Evolutionary conservation across 345 rosid genomes (phyloP).

Genomic region (Eucalyptus pauciflora): DNA sequence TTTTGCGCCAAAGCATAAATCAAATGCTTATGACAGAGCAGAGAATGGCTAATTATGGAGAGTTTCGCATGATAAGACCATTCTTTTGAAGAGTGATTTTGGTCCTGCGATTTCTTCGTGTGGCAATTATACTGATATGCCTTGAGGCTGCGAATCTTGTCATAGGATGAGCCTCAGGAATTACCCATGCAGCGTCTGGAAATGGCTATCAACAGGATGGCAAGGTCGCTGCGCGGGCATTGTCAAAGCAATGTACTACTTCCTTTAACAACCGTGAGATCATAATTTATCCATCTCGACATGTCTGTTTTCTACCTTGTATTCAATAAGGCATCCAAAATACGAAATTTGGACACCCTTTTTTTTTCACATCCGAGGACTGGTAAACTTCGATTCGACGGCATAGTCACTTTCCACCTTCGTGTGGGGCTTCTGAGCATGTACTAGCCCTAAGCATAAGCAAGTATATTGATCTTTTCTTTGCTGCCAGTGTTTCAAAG

Average conservation of each 20-base stretch:
- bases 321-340: not conserved
- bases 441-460: not conserved
- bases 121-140: not conserved
- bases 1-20: slow-evolving; percentile 93
- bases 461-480: not conserved
- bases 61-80: not conserved
- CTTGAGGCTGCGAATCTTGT: not conserved
- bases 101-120: not conserved
- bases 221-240: not conserved
- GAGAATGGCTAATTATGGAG: slow-evolving; percentile 58
- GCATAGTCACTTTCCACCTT: not conserved
- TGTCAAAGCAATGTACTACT: not conserved
- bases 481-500: not conserved
- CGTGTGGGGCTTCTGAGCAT: not conserved
- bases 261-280: not conserved
- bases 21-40: slow-evolving; percentile 79
- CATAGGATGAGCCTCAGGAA: not conserved
- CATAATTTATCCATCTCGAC: not conserved
- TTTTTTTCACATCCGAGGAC: not conserved
- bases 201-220: not conserved
- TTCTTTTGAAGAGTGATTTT: not conserved
- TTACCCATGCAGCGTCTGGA: not conserved
- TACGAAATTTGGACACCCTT: not conserved
- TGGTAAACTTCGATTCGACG: not conserved
- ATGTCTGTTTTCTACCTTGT: not conserved